Evolutionary conservation across 805 yeast genomes (phyloP).

Genomic region (Schwanniomyces vanrijiae): DNA sequence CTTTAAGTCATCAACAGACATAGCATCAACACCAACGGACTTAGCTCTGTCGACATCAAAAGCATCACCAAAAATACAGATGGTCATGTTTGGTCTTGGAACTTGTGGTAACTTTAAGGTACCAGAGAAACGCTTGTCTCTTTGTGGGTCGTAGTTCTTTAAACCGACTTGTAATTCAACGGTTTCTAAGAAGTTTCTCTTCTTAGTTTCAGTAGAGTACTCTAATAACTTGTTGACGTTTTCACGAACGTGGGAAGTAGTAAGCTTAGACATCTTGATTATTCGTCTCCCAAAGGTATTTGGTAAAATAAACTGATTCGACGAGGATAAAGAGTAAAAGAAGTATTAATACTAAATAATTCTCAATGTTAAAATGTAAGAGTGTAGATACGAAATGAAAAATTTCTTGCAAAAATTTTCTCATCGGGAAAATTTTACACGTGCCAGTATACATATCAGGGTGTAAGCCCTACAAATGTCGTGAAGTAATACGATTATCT

Average conservation of each 20-base stretch:
- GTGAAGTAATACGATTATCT: neutral
- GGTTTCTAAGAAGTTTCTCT: slow-evolving; percentile 99
- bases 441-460: neutral
- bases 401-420: slow-evolving; percentile 1
- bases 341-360: slow-evolving; percentile 4
- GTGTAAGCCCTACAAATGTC: neutral
- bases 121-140: slow-evolving; percentile 99
- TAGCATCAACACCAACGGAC: slow-evolving; percentile 98
- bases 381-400: neutral
- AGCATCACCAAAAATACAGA: slow-evolving; percentile 99
- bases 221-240: slow-evolving; percentile 90
- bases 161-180: slow-evolving; percentile 99
- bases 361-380: neutral
- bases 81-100: slow-evolving; percentile 99
- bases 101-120: slow-evolving; percentile 96
- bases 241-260: slow-evolving; percentile 92
- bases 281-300: slow-evolving; percentile 74
- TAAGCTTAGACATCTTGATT: slow-evolving; percentile 77
- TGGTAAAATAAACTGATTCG: slow-evolving; percentile 52
- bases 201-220: slow-evolving; percentile 91
- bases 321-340: slow-evolving; percentile 44
- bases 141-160: slow-evolving; percentile 99
- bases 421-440: neutral
- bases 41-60: slow-evolving; percentile 99
- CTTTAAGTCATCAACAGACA: slow-evolving; percentile 99